Conservation (phyloP, 2,329 filamentous ascomycete species). For the Beauveria caledonica region DNA sequence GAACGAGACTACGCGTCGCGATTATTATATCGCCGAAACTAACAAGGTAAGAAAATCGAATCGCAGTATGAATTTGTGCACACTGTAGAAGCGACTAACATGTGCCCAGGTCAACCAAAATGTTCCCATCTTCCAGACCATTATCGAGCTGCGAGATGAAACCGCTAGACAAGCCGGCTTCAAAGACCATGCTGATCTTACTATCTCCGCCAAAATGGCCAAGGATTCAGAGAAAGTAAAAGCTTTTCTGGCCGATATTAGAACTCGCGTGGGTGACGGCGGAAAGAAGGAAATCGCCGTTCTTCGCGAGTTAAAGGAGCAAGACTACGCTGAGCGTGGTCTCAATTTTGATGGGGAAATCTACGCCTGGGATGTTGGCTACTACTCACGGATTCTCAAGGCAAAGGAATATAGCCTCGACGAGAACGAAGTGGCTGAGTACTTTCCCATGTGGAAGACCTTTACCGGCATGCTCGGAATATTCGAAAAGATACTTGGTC, state of each 20-base stretch:
- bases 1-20: conserved; percentile 58
- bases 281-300: conserved; percentile 62
- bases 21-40: conserved; percentile 65
- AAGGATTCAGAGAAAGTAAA: conserved; percentile 66
- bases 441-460: conserved; percentile 69
- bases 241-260: conserved; percentile 64
- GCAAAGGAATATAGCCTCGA: conserved; percentile 75
- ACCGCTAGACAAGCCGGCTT: conserved; percentile 70
- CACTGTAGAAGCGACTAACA: not conserved
- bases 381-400: conserved; percentile 72
- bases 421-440: conserved; percentile 72
- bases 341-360: conserved; percentile 58
- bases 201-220: conserved; percentile 79
- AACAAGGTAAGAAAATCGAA: conserved; percentile 51
- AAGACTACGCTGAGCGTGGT: conserved; percentile 53
- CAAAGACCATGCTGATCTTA: conserved; percentile 65
- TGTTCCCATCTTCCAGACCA: conserved; percentile 64
- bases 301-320: conserved; percentile 66
- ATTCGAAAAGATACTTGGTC: conserved; percentile 74
- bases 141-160: conserved; percentile 68
- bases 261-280: conserved; percentile 57
- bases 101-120: conserved; percentile 55
- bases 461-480: conserved; percentile 74
- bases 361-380: conserved; percentile 76
- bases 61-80: not conserved